These are phyloP conservation scores for Obba rivulosa DNA, from an alignment of 768 basidiomycete species.

Conservation along the genomic window DNA sequence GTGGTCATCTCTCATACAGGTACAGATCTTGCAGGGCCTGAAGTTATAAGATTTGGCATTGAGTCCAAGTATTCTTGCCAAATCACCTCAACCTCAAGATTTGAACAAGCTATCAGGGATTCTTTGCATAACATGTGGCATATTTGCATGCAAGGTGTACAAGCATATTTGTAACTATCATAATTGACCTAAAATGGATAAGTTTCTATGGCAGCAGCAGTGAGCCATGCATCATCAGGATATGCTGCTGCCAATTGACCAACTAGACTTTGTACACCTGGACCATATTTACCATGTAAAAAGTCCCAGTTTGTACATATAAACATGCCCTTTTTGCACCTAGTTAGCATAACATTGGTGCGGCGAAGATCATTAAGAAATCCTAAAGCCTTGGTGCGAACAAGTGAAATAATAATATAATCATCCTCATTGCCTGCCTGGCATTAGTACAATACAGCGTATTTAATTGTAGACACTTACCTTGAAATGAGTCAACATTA, in stretches of 20 bases:
- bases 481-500: constrained; percentile 80
- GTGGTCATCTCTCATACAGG: constrained; percentile 14
- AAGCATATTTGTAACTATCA: constrained; percentile 9
- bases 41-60: constrained; percentile 85
- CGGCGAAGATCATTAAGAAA: constrained; percentile 62
- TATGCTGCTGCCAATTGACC: constrained; percentile 33
- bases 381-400: constrained; percentile 57
- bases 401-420: constrained; percentile 67
- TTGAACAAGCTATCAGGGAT: constrained; percentile 56
- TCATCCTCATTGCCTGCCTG: constrained; percentile 77
- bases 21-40: constrained; percentile 74
- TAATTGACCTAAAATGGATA: too few relatives aligned
- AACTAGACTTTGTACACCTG: constrained; percentile 43
- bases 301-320: constrained; percentile 63
- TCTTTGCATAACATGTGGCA: constrained; percentile 66
- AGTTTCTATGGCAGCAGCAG: constrained; percentile 17
- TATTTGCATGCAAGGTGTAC: constrained; percentile 11
- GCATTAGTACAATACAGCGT: constrained; percentile 6
- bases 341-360: constrained; percentile 85
- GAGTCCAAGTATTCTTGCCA: constrained; percentile 78
- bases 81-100: constrained; percentile 62
- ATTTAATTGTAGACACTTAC: constrained; percentile 29
- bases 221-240: constrained; percentile 32
- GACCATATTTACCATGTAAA: constrained; percentile 30
- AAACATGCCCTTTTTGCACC: constrained; percentile 75